phyloP scores from a whole-genome alignment of 2,329 filamentous ascomycete genomes.

The Trichoderma pleuroti region DNA sequence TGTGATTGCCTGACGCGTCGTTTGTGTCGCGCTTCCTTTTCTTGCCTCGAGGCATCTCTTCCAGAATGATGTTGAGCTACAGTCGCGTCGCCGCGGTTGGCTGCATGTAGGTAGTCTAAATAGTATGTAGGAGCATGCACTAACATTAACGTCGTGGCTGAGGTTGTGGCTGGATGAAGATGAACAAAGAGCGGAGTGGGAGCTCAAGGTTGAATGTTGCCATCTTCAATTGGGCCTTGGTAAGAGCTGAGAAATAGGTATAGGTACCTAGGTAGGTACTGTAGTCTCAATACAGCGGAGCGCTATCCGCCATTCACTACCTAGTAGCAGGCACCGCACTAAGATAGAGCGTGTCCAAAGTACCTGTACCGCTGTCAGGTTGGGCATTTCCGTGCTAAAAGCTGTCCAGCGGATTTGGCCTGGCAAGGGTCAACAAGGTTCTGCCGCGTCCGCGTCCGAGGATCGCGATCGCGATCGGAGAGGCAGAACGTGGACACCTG shows the following conservation, averaged over 20 bases:
- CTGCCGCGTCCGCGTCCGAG: constrained; percentile 12
- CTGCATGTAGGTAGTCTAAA: not conserved
- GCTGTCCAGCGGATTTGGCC: not conserved
- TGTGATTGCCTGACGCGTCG: constrained; percentile 25
- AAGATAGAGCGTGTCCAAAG: not conserved
- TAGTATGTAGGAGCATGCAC: not conserved
- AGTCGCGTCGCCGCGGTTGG: not conserved
- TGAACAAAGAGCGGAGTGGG: no score
- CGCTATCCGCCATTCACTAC: no score
- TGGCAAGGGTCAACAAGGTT: constrained; percentile 13
- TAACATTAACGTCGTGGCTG: not conserved
- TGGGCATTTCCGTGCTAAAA: not conserved
- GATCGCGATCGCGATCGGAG: constrained; percentile 19
- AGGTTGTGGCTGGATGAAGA: not conserved
- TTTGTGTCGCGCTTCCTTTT: constrained; percentile 29
- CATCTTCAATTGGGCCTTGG: not conserved
- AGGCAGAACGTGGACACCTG: constrained; percentile 12
- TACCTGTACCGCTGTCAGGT: not conserved
- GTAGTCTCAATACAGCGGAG: no score
- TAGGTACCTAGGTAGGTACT: not conserved
- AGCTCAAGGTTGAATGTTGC: not conserved
- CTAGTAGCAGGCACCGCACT: no score
- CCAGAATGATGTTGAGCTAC: not conserved
- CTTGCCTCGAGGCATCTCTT: constrained; percentile 26
- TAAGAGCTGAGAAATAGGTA: not conserved